Evolutionary conservation across 441 rosid species (phyloP).

Genomic region (Omphalea diandra): DNA sequence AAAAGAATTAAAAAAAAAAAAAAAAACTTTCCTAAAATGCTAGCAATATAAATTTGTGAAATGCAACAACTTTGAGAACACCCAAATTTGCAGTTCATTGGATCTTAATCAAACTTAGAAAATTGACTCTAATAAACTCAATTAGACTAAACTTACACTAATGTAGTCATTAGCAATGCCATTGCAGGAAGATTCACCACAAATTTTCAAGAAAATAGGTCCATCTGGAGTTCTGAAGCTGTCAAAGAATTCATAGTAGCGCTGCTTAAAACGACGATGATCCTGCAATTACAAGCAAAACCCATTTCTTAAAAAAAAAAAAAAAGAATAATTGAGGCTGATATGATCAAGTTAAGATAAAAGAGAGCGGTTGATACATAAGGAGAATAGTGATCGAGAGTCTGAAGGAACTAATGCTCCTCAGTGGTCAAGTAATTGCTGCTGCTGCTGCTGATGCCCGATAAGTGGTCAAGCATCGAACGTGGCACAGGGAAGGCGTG

Average conservation of each 20-base stretch:
- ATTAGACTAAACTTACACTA: constrained; percentile 40
- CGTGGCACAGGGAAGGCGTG: constrained; percentile 41
- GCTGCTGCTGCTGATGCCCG: constrained; percentile 30
- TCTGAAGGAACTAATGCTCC: constrained; percentile 81
- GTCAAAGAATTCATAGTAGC: constrained; percentile 80
- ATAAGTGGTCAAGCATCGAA: constrained; percentile 36
- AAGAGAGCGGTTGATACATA: constrained; percentile 40
- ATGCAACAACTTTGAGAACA: too few relatives aligned
- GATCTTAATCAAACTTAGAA: neutral
- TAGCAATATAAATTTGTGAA: neutral
- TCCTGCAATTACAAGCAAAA: too few relatives aligned
- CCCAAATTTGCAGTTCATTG: neutral
- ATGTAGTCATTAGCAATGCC: constrained; percentile 82
- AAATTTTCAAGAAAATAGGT: constrained; percentile 72
- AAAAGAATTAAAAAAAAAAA: neutral
- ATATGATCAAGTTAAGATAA: neutral
- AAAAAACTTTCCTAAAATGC: neutral
- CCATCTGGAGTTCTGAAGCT: constrained; percentile 64
- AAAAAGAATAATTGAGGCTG: too few relatives aligned
- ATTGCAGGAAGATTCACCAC: constrained; percentile 77
- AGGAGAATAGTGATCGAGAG: constrained; percentile 80
- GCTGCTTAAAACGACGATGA: constrained; percentile 60
- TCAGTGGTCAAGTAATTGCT: constrained; percentile 68
- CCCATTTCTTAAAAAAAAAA: too few relatives aligned
- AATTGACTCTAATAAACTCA: neutral